Evolutionary conservation across 2,329 filamentous ascomycete genomes (phyloP).

Genomic region (Aureobasidium sp.): DNA sequence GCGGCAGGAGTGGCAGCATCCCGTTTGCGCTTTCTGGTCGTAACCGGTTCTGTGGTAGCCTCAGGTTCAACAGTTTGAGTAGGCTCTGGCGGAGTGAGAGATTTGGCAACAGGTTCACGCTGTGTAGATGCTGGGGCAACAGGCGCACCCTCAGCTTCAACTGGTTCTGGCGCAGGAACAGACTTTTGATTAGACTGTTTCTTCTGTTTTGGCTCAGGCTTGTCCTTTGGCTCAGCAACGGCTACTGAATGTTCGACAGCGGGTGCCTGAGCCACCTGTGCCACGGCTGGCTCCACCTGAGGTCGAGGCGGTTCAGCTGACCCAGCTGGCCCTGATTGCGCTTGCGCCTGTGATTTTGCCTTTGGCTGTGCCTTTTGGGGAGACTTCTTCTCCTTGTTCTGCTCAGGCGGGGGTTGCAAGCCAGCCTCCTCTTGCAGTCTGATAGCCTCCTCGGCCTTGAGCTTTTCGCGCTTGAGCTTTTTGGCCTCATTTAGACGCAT

Average conservation of each 20-base stretch:
- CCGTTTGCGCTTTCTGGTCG: slow-evolving; percentile 48
- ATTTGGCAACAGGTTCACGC: background rate
- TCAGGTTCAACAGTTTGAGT: slow-evolving; percentile 16
- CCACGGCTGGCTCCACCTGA: background rate
- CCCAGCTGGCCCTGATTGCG: background rate
- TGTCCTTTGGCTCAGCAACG: background rate
- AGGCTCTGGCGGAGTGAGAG: background rate
- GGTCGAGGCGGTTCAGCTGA: background rate
- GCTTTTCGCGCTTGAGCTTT: slow-evolving; percentile 61
- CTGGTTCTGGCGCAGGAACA: background rate
- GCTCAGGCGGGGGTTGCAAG: background rate
- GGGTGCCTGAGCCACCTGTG: background rate
- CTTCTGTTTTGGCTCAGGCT: slow-evolving; percentile 2
- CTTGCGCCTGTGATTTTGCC: background rate
- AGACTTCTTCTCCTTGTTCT: slow-evolving; percentile 4
- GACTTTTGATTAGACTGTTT: background rate
- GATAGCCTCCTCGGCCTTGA: slow-evolving; percentile 1
- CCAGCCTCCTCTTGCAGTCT: background rate
- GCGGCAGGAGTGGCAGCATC: slow-evolving; percentile 38
- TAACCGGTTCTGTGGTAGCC: slow-evolving; percentile 16
- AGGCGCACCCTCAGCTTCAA: background rate
- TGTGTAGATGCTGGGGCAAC: background rate
- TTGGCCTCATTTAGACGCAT: slow-evolving; percentile 76
- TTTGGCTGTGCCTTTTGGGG: slow-evolving; percentile 3
- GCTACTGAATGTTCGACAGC: background rate